A percentile compares a stretch with the other conserved stretches of the same genome.
These are phyloP conservation scores for Nannochloropsis salina DNA, from an alignment of 108 stramenopile genomes.

Conservation along the genomic window DNA sequence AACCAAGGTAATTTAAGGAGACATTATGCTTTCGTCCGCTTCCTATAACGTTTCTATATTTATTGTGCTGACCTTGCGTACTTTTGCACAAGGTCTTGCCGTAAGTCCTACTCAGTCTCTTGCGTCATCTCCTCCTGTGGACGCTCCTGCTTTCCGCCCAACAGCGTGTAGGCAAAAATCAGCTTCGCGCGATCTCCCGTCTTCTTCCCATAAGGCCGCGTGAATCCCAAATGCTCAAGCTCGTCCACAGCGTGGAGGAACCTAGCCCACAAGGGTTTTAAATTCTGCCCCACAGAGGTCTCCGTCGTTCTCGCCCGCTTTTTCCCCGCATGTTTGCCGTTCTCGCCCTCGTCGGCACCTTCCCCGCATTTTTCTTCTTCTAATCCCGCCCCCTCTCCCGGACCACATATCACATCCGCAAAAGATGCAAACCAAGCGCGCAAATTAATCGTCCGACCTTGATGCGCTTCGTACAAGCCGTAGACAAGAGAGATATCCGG, in stretches of 20 bases:
- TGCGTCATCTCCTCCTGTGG: constrained; percentile 15
- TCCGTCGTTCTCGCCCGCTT: neutral
- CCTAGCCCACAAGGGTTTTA: neutral
- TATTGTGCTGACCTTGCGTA: too few relatives aligned
- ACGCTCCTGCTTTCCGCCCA: neutral
- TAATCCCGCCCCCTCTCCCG: neutral
- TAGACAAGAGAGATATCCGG: neutral
- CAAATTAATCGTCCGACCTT: constrained; percentile 6
- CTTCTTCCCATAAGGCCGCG: neutral
- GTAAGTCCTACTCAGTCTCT: neutral
- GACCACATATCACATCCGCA: neutral
- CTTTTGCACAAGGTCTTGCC: too few relatives aligned
- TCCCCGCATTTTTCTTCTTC: neutral
- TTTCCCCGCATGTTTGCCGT: neutral
- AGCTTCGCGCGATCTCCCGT: neutral
- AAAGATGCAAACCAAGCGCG: neutral
- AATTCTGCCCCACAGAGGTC: neutral
- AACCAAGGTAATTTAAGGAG: too few relatives aligned
- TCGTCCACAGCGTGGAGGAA: neutral
- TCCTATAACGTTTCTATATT: too few relatives aligned
- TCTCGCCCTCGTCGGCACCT: neutral
- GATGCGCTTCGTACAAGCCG: neutral
- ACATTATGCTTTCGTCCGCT: too few relatives aligned
- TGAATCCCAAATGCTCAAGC: neutral
- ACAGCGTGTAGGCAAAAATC: constrained; percentile 6